These are phyloP conservation scores for Tylopilus vinaceipallidus DNA, from an alignment of 768 basidiomycete species.

Conservation along the genomic window DNA sequence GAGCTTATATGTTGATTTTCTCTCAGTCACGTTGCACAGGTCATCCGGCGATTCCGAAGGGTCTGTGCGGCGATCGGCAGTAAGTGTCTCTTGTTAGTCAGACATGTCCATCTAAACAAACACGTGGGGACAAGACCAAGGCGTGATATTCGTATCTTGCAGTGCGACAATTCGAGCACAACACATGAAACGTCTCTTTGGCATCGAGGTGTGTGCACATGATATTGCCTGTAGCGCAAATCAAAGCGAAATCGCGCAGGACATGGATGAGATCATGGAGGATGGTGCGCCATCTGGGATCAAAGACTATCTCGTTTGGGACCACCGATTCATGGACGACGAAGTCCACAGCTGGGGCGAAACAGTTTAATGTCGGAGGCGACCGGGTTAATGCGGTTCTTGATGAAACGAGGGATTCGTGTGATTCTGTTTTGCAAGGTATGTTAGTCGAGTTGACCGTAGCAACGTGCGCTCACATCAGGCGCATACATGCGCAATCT, in stretches of 20 bases:
- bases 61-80: conserved; percentile 78
- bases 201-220: conserved; percentile 49
- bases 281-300: conserved; percentile 82
- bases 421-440: conserved; percentile 92
- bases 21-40: conserved; percentile 73
- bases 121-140: conserved; percentile 40
- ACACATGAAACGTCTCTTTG: conserved; percentile 79
- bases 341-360: conserved; percentile 53
- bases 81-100: conserved; percentile 34
- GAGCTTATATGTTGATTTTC: neutral
- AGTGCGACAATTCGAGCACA: conserved; percentile 80
- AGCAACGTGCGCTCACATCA: neutral
- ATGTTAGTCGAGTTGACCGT: neutral
- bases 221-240: no score
- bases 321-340: conserved; percentile 56
- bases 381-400: conserved; percentile 65
- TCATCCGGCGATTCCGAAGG: conserved; percentile 72
- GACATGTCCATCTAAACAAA: neutral
- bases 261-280: conserved; percentile 66
- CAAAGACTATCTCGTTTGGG: conserved; percentile 83
- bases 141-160: conserved; percentile 72
- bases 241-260: conserved; percentile 24
- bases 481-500: neutral
- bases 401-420: conserved; percentile 79
- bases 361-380: conserved; percentile 66